A percentile compares a stretch with the other conserved stretches of the same genome.
phyloP scores from a whole-genome alignment of 2,329 filamentous ascomycete species.

The Cladophialophora chaetospira region DNA sequence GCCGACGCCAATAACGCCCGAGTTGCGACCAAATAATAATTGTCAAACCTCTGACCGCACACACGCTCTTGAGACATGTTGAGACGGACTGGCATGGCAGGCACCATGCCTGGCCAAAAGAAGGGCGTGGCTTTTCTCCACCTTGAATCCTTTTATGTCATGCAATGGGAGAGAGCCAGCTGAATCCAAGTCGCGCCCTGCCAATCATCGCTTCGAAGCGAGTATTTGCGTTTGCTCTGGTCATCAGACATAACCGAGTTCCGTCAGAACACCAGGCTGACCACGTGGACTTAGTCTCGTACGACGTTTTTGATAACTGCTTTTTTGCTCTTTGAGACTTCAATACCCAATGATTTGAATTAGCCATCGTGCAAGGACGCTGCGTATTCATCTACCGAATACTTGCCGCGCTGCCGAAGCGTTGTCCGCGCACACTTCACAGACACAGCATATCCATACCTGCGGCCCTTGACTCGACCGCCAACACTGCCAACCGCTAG shows the following conservation, averaged over 20 bases:
- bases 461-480: no score
- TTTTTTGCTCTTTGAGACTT: conserved; percentile 4
- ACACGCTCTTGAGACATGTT: neutral
- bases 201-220: neutral
- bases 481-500: no score
- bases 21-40: neutral
- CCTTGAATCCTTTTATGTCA: neutral
- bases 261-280: neutral
- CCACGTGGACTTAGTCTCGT: conserved; percentile 1
- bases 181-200: neutral
- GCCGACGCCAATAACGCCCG: neutral
- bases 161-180: neutral
- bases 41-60: neutral
- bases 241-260: neutral
- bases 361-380: neutral
- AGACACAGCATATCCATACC: neutral
- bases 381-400: conserved; percentile 1
- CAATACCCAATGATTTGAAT: neutral
- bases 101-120: neutral
- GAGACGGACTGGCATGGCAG: neutral
- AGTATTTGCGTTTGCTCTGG: neutral
- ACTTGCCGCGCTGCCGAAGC: conserved; percentile 9
- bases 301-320: neutral
- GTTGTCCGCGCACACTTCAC: no score
- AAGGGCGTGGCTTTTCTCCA: neutral